These are phyloP conservation scores for Pezicula carpinea DNA, from an alignment of 2,329 filamentous ascomycete genomes.

Conservation along the genomic window DNA sequence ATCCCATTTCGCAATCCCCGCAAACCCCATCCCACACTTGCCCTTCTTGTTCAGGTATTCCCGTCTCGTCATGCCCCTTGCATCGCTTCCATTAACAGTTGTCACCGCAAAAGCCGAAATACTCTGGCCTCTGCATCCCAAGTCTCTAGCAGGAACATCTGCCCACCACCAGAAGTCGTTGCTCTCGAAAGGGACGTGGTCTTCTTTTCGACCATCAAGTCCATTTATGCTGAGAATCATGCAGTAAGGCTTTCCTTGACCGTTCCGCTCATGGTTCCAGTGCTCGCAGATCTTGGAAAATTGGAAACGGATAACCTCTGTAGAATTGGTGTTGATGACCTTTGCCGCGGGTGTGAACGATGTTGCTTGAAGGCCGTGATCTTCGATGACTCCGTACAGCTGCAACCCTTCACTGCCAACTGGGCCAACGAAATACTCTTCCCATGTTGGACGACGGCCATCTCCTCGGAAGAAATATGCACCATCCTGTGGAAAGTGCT, in stretches of 20 bases:
- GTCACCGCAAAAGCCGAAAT: slow-evolving; percentile 61
- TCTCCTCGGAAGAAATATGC: slow-evolving; percentile 71
- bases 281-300: slow-evolving; percentile 78
- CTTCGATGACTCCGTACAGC: slow-evolving; percentile 39
- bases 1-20: slow-evolving; percentile 26
- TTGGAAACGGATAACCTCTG: slow-evolving; percentile 68
- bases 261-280: slow-evolving; percentile 69
- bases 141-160: slow-evolving; percentile 61
- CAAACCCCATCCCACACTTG: slow-evolving; percentile 23
- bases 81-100: slow-evolving; percentile 32
- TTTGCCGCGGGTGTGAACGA: slow-evolving; percentile 58
- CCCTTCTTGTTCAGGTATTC: slow-evolving; percentile 27
- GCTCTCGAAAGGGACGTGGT: slow-evolving; percentile 68
- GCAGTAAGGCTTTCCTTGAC: slow-evolving; percentile 60
- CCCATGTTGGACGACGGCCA: slow-evolving; percentile 65
- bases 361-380: slow-evolving; percentile 49
- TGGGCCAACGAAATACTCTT: slow-evolving; percentile 71
- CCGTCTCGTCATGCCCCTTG: slow-evolving; percentile 23
- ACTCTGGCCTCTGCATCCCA: slow-evolving; percentile 66
- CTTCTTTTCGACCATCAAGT: slow-evolving; percentile 60
- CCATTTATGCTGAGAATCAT: slow-evolving; percentile 66
- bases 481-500: slow-evolving; percentile 71
- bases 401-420: slow-evolving; percentile 41
- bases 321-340: slow-evolving; percentile 55
- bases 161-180: slow-evolving; percentile 78